A percentile compares a stretch with the other conserved stretches of the same genome.
These are phyloP conservation scores for Bruguiera parviflora DNA, from an alignment of 345 rosid genomes.

Conservation along the genomic window DNA sequence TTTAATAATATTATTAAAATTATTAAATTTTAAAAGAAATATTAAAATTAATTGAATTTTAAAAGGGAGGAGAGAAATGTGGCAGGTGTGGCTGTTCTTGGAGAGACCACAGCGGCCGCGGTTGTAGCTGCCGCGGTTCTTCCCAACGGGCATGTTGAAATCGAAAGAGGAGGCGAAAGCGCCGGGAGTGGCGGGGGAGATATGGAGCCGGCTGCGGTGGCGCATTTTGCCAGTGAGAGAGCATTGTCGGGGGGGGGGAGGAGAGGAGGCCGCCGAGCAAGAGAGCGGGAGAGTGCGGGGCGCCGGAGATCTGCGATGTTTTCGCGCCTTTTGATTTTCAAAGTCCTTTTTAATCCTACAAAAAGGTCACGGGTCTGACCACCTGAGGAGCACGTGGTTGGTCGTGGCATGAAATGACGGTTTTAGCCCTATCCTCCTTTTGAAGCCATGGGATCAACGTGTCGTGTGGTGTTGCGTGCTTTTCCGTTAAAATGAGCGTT, in stretches of 20 bases:
- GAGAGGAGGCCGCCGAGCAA: constrained; percentile 10
- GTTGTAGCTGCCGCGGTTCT: constrained; percentile 81
- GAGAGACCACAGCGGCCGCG: constrained; percentile 98
- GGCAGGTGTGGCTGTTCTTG: constrained; percentile 83
- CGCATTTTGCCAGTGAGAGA: constrained; percentile 32
- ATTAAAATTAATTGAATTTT: too few relatives aligned
- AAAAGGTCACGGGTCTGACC: too few relatives aligned
- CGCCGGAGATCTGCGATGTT: constrained; percentile 51
- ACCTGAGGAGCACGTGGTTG: constrained; percentile 25
- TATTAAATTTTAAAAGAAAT: too few relatives aligned
- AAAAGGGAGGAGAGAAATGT: constrained; percentile 18
- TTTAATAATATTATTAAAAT: too few relatives aligned
- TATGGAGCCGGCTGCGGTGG: constrained; percentile 38
- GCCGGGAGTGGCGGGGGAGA: constrained; percentile 45
- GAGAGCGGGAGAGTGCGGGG: background rate
- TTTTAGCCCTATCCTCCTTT: constrained; percentile 21
- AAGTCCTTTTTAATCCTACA: background rate
- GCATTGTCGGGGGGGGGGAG: constrained; percentile 5
- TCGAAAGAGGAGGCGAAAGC: constrained; percentile 36
- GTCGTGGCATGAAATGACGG: constrained; percentile 16
- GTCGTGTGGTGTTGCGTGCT: too few relatives aligned
- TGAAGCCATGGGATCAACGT: too few relatives aligned
- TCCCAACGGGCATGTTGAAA: constrained; percentile 31
- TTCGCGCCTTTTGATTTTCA: constrained; percentile 61
- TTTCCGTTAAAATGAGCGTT: too few relatives aligned